Evolutionary conservation across 495 filamentous ascomycete genomes (phyloP).

Genomic region (Trichoderma asperelloides): DNA sequence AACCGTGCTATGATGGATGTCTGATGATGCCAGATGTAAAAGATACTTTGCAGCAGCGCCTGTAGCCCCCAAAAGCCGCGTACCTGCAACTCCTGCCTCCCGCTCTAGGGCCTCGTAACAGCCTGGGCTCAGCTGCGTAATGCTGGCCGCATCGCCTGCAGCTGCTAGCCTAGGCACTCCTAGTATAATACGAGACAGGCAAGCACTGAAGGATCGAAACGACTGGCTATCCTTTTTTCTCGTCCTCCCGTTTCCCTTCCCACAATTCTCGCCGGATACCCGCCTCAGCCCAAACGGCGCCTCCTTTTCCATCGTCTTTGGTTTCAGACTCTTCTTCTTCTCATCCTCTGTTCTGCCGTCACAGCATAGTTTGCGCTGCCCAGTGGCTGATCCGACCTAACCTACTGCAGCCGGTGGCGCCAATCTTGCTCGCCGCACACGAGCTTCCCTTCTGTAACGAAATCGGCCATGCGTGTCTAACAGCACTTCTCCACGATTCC

Average conservation of each 20-base stretch:
- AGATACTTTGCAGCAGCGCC: too few relatives aligned
- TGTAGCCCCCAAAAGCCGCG: too few relatives aligned
- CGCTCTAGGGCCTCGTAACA: too few relatives aligned
- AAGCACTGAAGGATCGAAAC: neutral
- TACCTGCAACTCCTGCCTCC: neutral
- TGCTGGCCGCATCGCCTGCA: neutral
- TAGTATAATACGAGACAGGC: neutral
- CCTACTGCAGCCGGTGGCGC: neutral
- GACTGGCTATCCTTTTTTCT: neutral
- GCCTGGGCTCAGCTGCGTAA: neutral
- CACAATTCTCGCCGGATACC: neutral
- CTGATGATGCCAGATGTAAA: too few relatives aligned
- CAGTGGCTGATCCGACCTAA: neutral
- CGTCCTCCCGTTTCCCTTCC: constrained; percentile 1
- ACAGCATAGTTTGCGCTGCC: neutral
- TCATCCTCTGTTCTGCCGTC: neutral
- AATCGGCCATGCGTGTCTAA: neutral
- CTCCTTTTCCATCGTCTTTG: constrained; percentile 5
- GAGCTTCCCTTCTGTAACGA: neutral
- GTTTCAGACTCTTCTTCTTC: neutral
- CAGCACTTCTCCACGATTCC: constrained; percentile 1
- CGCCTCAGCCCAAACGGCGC: neutral
- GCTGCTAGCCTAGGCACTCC: neutral
- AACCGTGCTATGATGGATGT: too few relatives aligned
- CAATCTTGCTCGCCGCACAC: neutral